Conservation (phyloP, 345 rosid genomes). For the Hirschfeldia incana region DNA sequence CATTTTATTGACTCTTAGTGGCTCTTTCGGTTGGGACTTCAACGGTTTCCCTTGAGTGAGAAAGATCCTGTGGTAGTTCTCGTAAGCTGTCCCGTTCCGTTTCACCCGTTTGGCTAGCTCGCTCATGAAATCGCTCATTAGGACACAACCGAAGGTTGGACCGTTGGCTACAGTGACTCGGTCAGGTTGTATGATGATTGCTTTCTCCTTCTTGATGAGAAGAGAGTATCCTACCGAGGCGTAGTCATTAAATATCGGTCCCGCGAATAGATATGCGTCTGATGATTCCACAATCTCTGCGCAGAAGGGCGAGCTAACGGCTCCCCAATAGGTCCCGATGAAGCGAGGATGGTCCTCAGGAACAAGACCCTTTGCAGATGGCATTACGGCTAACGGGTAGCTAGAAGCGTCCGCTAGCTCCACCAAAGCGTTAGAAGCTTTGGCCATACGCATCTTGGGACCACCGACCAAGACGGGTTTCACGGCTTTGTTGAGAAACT, state of each 20-base stretch:
- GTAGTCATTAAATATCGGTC: background rate
- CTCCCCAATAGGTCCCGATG: constrained; percentile 12
- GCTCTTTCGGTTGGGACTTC: background rate
- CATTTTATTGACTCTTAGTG: background rate
- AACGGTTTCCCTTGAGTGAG: background rate
- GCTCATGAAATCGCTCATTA: background rate
- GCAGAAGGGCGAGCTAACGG: background rate
- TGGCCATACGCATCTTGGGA: constrained; percentile 2
- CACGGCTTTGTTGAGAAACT: constrained; percentile 8
- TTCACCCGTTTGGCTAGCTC: background rate
- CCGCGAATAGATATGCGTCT: background rate
- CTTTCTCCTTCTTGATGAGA: constrained; percentile 12
- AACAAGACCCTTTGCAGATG: background rate
- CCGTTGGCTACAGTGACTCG: background rate
- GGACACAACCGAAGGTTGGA: background rate
- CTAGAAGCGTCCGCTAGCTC: background rate
- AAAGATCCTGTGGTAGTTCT: constrained; percentile 5
- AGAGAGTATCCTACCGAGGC: constrained; percentile 1
- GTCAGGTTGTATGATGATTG: background rate
- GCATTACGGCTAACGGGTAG: background rate
- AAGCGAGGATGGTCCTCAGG: constrained; percentile 1
- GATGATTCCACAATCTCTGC: constrained; percentile 10
- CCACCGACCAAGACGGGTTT: constrained; percentile 8
- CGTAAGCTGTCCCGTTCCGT: background rate
- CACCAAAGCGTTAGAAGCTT: background rate